Evolutionary conservation across 1,139 yeast genomes (phyloP).

Genomic region (Pichiaceae sp.): DNA sequence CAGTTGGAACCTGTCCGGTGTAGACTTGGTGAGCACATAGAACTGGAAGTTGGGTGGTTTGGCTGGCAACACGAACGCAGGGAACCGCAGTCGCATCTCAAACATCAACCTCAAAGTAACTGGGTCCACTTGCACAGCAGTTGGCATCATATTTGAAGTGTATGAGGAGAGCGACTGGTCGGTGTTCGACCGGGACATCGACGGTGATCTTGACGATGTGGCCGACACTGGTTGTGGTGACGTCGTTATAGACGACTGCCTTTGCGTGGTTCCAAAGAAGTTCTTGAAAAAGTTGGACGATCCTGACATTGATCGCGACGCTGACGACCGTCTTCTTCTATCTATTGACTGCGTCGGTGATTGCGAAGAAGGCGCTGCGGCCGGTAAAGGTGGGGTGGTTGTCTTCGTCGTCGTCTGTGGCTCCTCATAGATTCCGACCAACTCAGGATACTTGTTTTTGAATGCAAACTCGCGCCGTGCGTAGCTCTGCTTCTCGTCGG

Average conservation of each 20-base stretch:
- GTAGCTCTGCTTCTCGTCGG: conserved; percentile 32
- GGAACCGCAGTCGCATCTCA: conserved; percentile 39
- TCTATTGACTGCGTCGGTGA: background rate
- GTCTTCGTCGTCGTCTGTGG: conserved; percentile 7
- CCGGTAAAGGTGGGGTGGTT: background rate
- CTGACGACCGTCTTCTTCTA: background rate
- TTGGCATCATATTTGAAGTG: conserved; percentile 6
- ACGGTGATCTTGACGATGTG: background rate
- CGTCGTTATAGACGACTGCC: background rate
- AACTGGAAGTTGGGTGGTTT: conserved; percentile 34
- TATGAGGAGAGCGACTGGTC: background rate
- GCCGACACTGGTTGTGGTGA: background rate
- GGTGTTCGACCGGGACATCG: background rate
- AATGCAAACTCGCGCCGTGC: conserved; percentile 34
- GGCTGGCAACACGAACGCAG: conserved; percentile 36
- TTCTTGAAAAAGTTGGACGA: conserved; percentile 1
- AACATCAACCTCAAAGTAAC: conserved; percentile 36
- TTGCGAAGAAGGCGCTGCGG: background rate
- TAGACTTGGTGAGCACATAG: conserved; percentile 28
- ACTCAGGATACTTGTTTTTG: conserved; percentile 34
- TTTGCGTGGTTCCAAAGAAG: background rate
- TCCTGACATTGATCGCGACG: too few species aligned
- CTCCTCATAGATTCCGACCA: conserved; percentile 29
- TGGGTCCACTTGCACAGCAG: conserved; percentile 18
- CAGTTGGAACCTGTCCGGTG: conserved; percentile 32